Evolutionary conservation across 371 early-diverging fungal species (phyloP), one percentile per base, ranked within the genome.

Genomic region (Rhizopus sp.): DNA sequence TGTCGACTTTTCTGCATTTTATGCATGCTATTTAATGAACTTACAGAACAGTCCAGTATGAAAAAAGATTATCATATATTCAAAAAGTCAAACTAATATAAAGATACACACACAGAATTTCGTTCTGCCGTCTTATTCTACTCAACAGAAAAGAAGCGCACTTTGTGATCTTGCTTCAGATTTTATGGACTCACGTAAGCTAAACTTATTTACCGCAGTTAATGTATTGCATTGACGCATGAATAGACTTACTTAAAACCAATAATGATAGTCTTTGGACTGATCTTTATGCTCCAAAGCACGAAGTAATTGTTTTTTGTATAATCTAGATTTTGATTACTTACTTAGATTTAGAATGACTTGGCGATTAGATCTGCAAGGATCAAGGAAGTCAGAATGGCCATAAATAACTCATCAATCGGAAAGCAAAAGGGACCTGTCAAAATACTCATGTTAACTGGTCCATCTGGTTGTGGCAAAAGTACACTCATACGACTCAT

Each of bases 381-480:
- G 51, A 41, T 75, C 2, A 57, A 56, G n/a, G 59, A 53, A 4
- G 48, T 69, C 8, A 57, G 46, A 23, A 41, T 29, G 13, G 55
- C 60, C 8, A 59, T 73, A 10, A 15, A 57, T 23, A 31, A 38
- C 3, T 67, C 70, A 4, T 42, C 56, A 2, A 39, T 62, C 10
- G 41, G 53, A 5, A 41, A 46, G 17, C 29, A 30, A 3, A 34
- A 37, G 9, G 46, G 33, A 5, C 38, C 4, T 16, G 55, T 37
- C 29, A 57, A 75, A 65, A 13, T 70, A 5, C 54, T 78, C 7
- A 30, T 72, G 2, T 29, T 78, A 7, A 55, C 68, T 7, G 79
- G 79, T 1, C 72, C 66, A 7, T 54, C 75, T 16, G 79, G 79
- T 5, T 52, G 56, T 13, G 75, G 76, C 1, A 78, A 78, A 53